Base-by-base conservation (phyloP, 1,284 basidiomycete genomes). In the Heterobasidion occidentale region DNA sequence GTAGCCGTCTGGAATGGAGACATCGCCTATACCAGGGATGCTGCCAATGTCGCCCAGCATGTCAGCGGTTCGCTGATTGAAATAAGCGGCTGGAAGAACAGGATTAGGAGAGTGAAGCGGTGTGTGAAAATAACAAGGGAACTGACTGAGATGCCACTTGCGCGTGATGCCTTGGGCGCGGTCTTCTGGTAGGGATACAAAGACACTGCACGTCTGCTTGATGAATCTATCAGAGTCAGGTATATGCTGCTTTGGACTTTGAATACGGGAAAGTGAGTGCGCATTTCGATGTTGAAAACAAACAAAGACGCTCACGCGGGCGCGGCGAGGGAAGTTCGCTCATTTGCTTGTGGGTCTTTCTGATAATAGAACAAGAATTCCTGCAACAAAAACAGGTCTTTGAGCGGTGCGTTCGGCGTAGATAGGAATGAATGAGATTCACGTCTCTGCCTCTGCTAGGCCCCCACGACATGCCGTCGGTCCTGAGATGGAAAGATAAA, bases 291-390 rank as follows among this genome's bases (percentile, higher is more conserved):
- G 4, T 49, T 63, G 65, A 51, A 61, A 27, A 66, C 63, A 53
- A 57, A 64, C 17, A 64, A 56, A 11, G 59, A 36, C 34, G 7
- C 20, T n/a, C 12, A 33, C n/a, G 33, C 15, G 42, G 48, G 36
- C 36, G 42, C 5, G 38, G 52, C 51, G 49, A 48, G 46, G 52
- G 55, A 55, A 55, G 56, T 81, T 81, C 59, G 84, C 81, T 88
- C 85, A 46, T 73, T 76, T 47, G 77, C 69, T 62, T 87, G 85
- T 60, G 79, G 80, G 64, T 90, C 86, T 63, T 88, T 86, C 67
- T 90, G 87, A 67, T 89, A 86, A 71, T 90, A 90, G 68, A 88
- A 90, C 19, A 90, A 72, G 67, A 90, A 90, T 70, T 89, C 88
- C 86, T 89, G 67, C 54, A 58, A 35, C 17, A 46, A 36, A 58